Evolutionary conservation across 2,329 filamentous ascomycete genomes (phyloP), one percentile per base, ranked within the genome.

Genomic region (Pseudogymnoascus destructans): DNA sequence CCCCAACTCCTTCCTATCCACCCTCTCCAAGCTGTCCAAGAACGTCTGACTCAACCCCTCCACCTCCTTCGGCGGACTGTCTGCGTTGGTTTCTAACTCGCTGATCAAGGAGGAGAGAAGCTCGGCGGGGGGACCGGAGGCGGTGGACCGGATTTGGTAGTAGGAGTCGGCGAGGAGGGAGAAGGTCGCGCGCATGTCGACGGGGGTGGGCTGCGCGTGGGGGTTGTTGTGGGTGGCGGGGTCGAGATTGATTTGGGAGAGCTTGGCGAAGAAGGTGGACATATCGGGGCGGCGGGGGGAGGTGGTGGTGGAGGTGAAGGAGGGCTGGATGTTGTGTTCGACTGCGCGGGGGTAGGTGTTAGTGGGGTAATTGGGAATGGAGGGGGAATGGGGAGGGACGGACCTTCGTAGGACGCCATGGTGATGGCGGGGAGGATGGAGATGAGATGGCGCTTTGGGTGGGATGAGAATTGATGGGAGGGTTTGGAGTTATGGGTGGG

Each of bases 191-290:
- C 77, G 75, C 17, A 78, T 71, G 68, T 82, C 81, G 61, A 78
- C 75, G 35, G 81, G 81, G 35, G 79, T 84, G 38, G 82, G 77
- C n/a, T 75, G 77, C 4, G 79, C 76, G 70, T 79, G 79, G 10
- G 77, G 75, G 72, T 79, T 80, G 69, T 78, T 73, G 65, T 75
- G n/a, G 62, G 63, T n/a, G 35, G 55, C 36, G 8, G 59, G 15
- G 55, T 66, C 59, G 56, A 70, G 68, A 32, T 70, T 65, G 68
- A 36, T 70, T 65, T 71, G 67, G 55, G 72, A 70, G 66, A 84
- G 73, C 62, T 77, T 75, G 68, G 77, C 72, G 61, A 83, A 77
- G 67, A 84, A 85, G 61, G 77, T 79, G 57, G 80, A 77, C 82
- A 85, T 85, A 72, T 84, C 80, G 61, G 80, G 71, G 38, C 82